Evolutionary conservation across 176 grass and related monocot species (phyloP).

Genomic region (Eleusine coracana): DNA sequence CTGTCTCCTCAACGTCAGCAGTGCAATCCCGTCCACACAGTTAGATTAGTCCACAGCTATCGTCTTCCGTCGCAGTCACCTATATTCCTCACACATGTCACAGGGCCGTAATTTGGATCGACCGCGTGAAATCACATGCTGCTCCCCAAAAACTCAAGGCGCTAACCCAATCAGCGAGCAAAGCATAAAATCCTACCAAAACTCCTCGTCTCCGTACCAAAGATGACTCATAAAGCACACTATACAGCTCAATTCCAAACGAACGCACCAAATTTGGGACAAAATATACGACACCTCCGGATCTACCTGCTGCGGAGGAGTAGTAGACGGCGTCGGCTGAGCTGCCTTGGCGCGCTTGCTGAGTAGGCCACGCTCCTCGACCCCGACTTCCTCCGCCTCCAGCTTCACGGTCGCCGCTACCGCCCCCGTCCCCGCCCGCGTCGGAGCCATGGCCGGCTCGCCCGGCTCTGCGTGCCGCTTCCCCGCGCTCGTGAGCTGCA

Average conservation of each 20-base stretch:
- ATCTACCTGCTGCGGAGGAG: slow-evolving; percentile 47
- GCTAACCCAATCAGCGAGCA: neutral
- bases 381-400: slow-evolving; percentile 43
- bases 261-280: neutral
- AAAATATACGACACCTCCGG: neutral
- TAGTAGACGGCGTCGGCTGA: neutral
- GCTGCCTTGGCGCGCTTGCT: slow-evolving; percentile 46
- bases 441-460: slow-evolving; percentile 24
- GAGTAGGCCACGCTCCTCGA: slow-evolving; percentile 10
- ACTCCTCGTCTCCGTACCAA: neutral
- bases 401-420: slow-evolving; percentile 32
- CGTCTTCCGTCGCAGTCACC: neutral
- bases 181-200: neutral
- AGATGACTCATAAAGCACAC: neutral
- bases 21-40: neutral
- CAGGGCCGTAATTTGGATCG: neutral
- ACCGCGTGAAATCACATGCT: neutral
- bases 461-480: slow-evolving; percentile 48
- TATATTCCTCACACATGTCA: neutral
- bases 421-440: neutral
- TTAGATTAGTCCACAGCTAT: neutral
- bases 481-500: slow-evolving; percentile 53
- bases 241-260: neutral
- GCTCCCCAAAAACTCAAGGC: neutral
- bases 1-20: neutral